These are phyloP conservation scores for Spizellomyces punctatus DNA, from an alignment of 192 early-diverging fungal species.

Conservation along the genomic window DNA sequence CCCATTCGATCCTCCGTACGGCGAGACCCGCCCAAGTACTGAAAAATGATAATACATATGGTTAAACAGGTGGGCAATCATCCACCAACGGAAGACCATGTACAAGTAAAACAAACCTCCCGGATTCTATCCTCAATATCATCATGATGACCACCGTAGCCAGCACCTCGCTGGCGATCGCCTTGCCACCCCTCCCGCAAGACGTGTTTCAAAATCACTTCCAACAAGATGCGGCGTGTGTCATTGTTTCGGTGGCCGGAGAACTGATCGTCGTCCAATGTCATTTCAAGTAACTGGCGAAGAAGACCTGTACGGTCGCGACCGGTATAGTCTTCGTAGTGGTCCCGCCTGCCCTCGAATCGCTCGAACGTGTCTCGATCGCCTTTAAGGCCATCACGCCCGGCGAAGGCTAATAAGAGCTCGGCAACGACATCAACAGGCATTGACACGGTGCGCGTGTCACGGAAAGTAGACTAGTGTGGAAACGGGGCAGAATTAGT, in stretches of 20 bases:
- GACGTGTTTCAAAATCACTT: background rate
- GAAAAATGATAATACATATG: background rate
- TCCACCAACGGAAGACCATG: background rate
- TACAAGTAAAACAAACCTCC: background rate
- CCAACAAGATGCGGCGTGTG: background rate
- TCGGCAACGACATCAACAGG: background rate
- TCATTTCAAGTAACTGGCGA: background rate
- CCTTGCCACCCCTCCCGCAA: background rate
- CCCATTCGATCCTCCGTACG: background rate
- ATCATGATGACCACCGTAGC: background rate
- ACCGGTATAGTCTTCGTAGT: background rate
- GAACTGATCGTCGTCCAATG: background rate
- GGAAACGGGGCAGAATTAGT: background rate
- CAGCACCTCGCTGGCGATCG: background rate
- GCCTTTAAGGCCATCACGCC: background rate
- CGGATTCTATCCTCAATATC: background rate
- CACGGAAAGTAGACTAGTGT: background rate
- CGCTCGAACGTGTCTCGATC: no score
- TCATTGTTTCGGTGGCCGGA: background rate
- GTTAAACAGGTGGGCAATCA: background rate
- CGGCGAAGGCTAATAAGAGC: background rate
- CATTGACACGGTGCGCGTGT: background rate
- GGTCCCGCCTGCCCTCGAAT: background rate
- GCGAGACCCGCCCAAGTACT: background rate
- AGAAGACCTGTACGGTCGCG: background rate